Evolutionary conservation across 2,329 filamentous ascomycete species (phyloP).

Genomic region (Aspergillus aculeatus): DNA sequence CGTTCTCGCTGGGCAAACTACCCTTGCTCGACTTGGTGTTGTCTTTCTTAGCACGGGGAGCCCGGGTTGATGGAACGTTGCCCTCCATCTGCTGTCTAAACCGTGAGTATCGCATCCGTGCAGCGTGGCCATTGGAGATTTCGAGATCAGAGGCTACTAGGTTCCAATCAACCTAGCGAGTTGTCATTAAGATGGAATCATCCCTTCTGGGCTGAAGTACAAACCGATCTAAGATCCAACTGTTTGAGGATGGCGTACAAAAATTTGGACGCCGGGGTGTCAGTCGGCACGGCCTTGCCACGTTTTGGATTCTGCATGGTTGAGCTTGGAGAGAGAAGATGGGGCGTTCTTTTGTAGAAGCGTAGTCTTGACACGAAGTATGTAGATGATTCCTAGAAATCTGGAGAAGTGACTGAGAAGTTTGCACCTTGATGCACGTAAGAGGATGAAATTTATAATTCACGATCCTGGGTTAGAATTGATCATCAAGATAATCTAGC

Average conservation of each 20-base stretch:
- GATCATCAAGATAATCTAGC: too few relatives aligned
- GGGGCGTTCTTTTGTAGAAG: background rate
- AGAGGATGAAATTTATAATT: too few relatives aligned
- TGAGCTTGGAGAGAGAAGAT: slow-evolving; percentile 29
- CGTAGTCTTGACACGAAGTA: background rate
- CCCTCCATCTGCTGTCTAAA: slow-evolving; percentile 56
- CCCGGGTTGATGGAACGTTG: slow-evolving; percentile 24
- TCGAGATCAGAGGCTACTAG: slow-evolving; percentile 50
- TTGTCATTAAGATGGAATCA: slow-evolving; percentile 6
- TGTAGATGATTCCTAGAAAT: too few relatives aligned
- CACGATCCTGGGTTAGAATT: too few relatives aligned
- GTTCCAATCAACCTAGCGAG: slow-evolving; percentile 53
- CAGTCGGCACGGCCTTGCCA: slow-evolving; percentile 47
- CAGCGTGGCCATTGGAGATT: slow-evolving; percentile 58
- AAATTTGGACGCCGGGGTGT: slow-evolving; percentile 52
- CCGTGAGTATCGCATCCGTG: slow-evolving; percentile 57
- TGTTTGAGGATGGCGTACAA: slow-evolving; percentile 58
- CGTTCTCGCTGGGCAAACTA: slow-evolving; percentile 16
- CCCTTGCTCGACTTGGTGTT: slow-evolving; percentile 21
- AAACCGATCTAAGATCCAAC: slow-evolving; percentile 52
- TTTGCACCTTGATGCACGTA: too few relatives aligned
- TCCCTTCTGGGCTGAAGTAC: background rate
- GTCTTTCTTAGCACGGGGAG: slow-evolving; percentile 27
- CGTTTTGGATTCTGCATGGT: slow-evolving; percentile 39
- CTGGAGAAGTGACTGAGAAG: too few relatives aligned